A percentile compares a stretch with the other conserved stretches of the same genome.
These are phyloP conservation scores for Diaporthe citrichinensis DNA, from an alignment of 2,329 filamentous ascomycete species.

Conservation along the genomic window DNA sequence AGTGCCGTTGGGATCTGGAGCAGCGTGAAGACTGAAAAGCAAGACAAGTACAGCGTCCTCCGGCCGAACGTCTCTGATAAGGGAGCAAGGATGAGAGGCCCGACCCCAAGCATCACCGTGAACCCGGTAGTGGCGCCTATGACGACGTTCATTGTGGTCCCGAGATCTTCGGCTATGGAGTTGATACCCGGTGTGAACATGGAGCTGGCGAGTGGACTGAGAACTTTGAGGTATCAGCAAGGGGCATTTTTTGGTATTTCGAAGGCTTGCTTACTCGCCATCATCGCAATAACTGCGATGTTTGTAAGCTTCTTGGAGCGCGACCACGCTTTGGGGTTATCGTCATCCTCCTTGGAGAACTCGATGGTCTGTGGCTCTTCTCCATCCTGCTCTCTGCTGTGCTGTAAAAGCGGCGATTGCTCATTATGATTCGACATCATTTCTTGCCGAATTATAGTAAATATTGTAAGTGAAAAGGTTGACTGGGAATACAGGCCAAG, in stretches of 20 bases:
- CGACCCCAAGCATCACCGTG: constrained; percentile 34
- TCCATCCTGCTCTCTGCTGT: background rate
- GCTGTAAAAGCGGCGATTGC: constrained; percentile 35
- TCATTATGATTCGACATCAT: constrained; percentile 37
- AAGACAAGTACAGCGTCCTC: constrained; percentile 30
- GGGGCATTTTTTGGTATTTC: background rate
- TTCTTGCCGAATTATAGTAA: background rate
- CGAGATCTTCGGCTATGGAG: constrained; percentile 34
- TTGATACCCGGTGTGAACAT: constrained; percentile 39
- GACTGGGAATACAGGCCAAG: background rate
- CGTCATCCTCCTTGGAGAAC: constrained; percentile 34
- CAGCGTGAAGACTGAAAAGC: constrained; percentile 37
- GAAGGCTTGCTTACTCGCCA: constrained; percentile 20
- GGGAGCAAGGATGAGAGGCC: constrained; percentile 37
- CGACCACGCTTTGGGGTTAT: constrained; percentile 34
- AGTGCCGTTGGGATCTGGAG: constrained; percentile 37
- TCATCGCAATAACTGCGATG: constrained; percentile 39
- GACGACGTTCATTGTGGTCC: constrained; percentile 33
- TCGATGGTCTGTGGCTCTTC: constrained; percentile 20
- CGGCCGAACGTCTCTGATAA: constrained; percentile 38
- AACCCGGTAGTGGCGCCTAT: constrained; percentile 36
- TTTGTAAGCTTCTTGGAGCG: constrained; percentile 36
- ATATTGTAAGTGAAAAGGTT: background rate
- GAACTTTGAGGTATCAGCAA: constrained; percentile 20
- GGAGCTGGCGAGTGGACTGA: constrained; percentile 41